These are phyloP conservation scores for Drechslerella coelobrocha DNA, from an alignment of 2,329 filamentous ascomycete genomes.

Conservation along the genomic window DNA sequence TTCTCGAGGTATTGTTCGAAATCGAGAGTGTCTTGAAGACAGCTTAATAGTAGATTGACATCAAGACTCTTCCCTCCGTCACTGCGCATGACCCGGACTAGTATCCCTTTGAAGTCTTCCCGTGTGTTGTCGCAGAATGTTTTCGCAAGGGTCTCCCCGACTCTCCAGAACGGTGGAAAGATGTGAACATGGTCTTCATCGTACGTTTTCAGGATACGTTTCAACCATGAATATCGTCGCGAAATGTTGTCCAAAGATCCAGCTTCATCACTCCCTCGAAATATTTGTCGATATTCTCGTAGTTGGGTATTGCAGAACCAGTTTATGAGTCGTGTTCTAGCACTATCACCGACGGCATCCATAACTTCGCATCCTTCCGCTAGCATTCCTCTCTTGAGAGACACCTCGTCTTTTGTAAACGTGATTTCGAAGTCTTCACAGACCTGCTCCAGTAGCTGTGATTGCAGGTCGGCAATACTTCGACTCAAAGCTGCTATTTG, in stretches of 20 bases:
- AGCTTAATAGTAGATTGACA: constrained; percentile 85
- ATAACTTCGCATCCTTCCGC: constrained; percentile 90
- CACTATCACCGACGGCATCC: constrained; percentile 89
- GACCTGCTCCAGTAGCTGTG: constrained; percentile 93
- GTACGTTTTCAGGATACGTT: constrained; percentile 91
- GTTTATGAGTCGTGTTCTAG: constrained; percentile 79
- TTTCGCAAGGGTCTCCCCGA: constrained; percentile 86
- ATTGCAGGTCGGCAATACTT: constrained; percentile 90
- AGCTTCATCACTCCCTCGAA: constrained; percentile 93
- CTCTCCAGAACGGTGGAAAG: constrained; percentile 86
- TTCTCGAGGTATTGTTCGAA: constrained; percentile 92
- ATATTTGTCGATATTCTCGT: constrained; percentile 93
- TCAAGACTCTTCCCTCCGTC: constrained; percentile 80
- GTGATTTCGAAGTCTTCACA: constrained; percentile 98
- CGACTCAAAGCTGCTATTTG: constrained; percentile 93
- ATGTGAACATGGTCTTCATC: constrained; percentile 89
- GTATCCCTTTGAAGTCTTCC: constrained; percentile 91
- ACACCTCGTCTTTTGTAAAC: constrained; percentile 86
- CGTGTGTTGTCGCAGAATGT: constrained; percentile 94
- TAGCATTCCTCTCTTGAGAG: constrained; percentile 71
- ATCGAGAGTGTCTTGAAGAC: constrained; percentile 92
- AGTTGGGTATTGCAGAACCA: constrained; percentile 99
- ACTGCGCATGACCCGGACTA: constrained; percentile 84
- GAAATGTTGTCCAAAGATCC: constrained; percentile 96
- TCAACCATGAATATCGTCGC: constrained; percentile 93